A percentile compares a stretch with the other conserved stretches of the same genome.
Conservation (phyloP, 208 protist species). For the Trichomonas vaginalis region DNA sequence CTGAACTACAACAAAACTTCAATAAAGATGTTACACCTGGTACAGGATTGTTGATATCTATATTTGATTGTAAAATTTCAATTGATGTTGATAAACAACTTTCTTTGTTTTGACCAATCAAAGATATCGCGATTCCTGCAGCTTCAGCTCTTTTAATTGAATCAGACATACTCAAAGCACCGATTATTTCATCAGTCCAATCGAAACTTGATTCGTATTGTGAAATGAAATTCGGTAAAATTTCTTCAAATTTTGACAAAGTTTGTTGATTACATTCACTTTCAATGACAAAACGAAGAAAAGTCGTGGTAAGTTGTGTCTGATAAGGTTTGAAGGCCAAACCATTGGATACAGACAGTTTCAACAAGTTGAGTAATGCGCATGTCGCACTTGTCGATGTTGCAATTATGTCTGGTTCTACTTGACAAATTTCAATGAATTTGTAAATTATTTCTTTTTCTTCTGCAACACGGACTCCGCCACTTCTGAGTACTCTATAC, state of each 20-base stretch:
- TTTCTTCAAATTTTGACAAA: not conserved
- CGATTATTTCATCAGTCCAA: not conserved
- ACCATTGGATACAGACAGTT: not conserved
- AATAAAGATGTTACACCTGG: not conserved
- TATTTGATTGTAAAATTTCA: not conserved
- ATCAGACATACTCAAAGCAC: not conserved
- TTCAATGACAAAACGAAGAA: not conserved
- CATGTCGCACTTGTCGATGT: not conserved
- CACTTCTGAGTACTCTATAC: not conserved
- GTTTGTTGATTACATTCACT: not conserved
- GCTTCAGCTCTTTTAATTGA: not conserved
- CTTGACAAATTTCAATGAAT: not conserved
- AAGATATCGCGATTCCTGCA: not conserved
- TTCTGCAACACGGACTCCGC: not conserved
- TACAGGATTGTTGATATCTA: not conserved
- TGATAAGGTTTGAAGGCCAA: not conserved
- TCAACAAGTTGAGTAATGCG: not conserved
- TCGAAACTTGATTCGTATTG: not conserved
- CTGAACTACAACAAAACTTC: not conserved
- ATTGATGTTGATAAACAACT: not conserved
- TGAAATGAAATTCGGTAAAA: not conserved
- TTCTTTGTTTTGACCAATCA: not conserved
- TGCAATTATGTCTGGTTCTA: not conserved
- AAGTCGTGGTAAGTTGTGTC: not conserved
- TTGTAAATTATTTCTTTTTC: not conserved